Percentiles rank a stretch among this genome's conserved stretches.
Conservation (phyloP, 2,329 filamentous ascomycete genomes). For the Tetracladium maxilliforme region DNA sequence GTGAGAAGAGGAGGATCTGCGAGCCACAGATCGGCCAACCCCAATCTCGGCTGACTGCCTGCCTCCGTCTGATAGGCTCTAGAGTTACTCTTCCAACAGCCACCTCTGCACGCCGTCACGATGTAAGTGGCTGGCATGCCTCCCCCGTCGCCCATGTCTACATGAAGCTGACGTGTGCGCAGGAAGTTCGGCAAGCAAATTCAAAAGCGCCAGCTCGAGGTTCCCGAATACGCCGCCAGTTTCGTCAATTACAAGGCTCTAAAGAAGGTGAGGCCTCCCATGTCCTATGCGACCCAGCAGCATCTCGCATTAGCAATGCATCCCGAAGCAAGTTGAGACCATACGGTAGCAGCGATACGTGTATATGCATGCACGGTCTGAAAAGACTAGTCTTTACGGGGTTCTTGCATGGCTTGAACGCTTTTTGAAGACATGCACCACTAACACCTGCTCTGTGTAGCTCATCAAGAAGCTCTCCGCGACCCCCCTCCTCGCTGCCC, state of each 20-base stretch:
- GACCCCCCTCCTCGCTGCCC: constrained; percentile 69
- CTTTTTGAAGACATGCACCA: constrained; percentile 9
- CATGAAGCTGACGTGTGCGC: too few relatives aligned
- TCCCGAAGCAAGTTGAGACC: not conserved
- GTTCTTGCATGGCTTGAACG: too few relatives aligned
- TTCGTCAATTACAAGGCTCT: constrained; percentile 99
- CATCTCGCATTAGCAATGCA: constrained; percentile 6
- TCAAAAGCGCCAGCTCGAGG: constrained; percentile 96
- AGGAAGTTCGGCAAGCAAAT: constrained; percentile 99
- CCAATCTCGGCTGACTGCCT: too few relatives aligned
- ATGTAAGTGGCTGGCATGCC: too few relatives aligned
- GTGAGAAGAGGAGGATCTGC: too few relatives aligned
- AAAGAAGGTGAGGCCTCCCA: constrained; percentile 62
- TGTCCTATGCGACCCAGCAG: constrained; percentile 1
- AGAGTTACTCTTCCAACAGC: too few relatives aligned
- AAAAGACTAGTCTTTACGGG: too few relatives aligned
- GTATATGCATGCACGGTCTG: not conserved
- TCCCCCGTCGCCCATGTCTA: too few relatives aligned
- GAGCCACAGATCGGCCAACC: too few relatives aligned
- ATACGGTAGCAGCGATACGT: not conserved
- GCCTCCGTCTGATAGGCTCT: too few relatives aligned
- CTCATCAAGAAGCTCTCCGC: constrained; percentile 97
- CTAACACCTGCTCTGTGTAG: constrained; percentile 32
- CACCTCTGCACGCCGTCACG: too few relatives aligned
- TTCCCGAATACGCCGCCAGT: constrained; percentile 96